Evolutionary conservation across 2,329 filamentous ascomycete genomes (phyloP).

Genomic region (Huntiella moniliformis): DNA sequence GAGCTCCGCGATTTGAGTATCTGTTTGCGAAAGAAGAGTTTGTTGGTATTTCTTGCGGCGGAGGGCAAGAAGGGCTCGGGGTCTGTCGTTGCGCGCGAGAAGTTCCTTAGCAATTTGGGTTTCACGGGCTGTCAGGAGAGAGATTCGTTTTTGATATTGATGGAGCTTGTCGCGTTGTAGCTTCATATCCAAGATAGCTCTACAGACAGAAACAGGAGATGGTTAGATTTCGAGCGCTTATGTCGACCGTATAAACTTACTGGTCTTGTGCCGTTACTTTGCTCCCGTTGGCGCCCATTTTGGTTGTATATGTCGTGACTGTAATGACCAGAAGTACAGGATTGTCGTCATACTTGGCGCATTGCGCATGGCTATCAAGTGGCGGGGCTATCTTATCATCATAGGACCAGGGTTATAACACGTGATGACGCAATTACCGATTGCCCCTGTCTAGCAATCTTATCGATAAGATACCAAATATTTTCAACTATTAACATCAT

Average conservation of each 20-base stretch:
- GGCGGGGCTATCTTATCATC: not conserved
- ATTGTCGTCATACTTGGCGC: too few relatives aligned
- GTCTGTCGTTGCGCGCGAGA: constrained; percentile 60
- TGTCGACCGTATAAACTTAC: constrained; percentile 29
- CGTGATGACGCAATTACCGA: too few relatives aligned
- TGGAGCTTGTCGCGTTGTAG: constrained; percentile 92
- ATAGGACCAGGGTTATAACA: not conserved
- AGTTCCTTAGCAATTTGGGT: constrained; percentile 72
- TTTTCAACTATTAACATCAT: not conserved
- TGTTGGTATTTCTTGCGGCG: constrained; percentile 96
- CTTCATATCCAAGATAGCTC: constrained; percentile 94
- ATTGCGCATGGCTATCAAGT: not conserved
- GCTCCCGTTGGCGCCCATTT: constrained; percentile 37
- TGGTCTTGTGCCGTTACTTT: constrained; percentile 62
- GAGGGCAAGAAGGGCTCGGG: constrained; percentile 67
- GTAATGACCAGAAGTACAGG: too few relatives aligned
- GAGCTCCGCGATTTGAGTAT: constrained; percentile 81
- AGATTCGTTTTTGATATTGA: constrained; percentile 85
- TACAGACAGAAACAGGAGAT: constrained; percentile 20
- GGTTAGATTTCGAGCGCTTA: not conserved
- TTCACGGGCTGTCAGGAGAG: constrained; percentile 68
- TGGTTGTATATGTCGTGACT: constrained; percentile 2
- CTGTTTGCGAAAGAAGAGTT: constrained; percentile 69
- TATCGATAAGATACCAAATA: constrained; percentile 6
- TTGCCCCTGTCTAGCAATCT: not conserved